Conservation (phyloP, 495 filamentous ascomycete species). For the Penicillium arizonense region DNA sequence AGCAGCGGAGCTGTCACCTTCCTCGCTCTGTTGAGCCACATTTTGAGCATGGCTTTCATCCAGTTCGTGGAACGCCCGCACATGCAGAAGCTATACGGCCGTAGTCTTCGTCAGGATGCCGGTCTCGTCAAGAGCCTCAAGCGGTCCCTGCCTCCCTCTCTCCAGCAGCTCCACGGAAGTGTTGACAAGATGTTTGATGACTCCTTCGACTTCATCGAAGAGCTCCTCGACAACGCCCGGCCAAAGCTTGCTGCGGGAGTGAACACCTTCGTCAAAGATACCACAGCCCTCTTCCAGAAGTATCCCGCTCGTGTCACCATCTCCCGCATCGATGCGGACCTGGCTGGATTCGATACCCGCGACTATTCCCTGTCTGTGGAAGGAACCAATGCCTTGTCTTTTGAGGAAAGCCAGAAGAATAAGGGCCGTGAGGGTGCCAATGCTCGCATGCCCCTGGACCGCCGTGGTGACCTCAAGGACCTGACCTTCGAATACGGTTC, state of each 20-base stretch:
- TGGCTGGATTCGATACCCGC: slow-evolving; percentile 79
- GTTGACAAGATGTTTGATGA: slow-evolving; percentile 85
- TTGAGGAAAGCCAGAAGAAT: slow-evolving; percentile 46
- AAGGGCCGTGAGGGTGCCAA: slow-evolving; percentile 52
- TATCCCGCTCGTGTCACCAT: slow-evolving; percentile 88
- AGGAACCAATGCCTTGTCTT: slow-evolving; percentile 55
- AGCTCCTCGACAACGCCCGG: slow-evolving; percentile 82
- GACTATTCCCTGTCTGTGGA: slow-evolving; percentile 78
- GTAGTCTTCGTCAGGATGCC: slow-evolving; percentile 77
- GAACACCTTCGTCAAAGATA: slow-evolving; percentile 82
- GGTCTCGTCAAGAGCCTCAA: slow-evolving; percentile 89
- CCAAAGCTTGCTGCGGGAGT: slow-evolving; percentile 86
- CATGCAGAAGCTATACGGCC: slow-evolving; percentile 97
- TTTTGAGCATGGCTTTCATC: slow-evolving; percentile 82
- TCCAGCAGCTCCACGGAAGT: slow-evolving; percentile 72
- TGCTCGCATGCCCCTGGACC: slow-evolving; percentile 47
- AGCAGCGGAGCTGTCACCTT: slow-evolving; percentile 80
- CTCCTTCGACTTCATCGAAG: slow-evolving; percentile 83
- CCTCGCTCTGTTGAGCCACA: slow-evolving; percentile 80
- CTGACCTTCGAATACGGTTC: slow-evolving; percentile 85
- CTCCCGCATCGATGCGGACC: slow-evolving; percentile 73
- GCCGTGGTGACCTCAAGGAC: slow-evolving; percentile 62
- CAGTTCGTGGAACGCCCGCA: slow-evolving; percentile 93
- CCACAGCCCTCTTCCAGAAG: slow-evolving; percentile 80
- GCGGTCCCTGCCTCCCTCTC: slow-evolving; percentile 79